These are phyloP conservation scores for Claviceps spartinae DNA, from an alignment of 2,329 filamentous ascomycete genomes.

Conservation along the genomic window DNA sequence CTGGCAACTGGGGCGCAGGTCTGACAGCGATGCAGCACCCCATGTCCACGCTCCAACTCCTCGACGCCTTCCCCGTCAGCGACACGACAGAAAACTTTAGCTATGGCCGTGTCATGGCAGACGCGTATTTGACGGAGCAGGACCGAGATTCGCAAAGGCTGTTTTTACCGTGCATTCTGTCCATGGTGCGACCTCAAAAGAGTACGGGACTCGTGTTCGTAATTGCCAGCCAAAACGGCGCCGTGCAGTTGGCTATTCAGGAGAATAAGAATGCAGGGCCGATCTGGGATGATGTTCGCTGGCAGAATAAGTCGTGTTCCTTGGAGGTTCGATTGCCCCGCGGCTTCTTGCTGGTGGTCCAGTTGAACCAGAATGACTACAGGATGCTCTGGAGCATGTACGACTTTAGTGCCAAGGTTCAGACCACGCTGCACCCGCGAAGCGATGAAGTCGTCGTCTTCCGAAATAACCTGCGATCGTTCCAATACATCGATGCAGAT, in stretches of 20 bases:
- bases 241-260: slow-evolving; percentile 63
- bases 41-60: slow-evolving; percentile 36
- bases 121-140: slow-evolving; percentile 60
- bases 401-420: slow-evolving; percentile 68
- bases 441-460: slow-evolving; percentile 59
- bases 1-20: slow-evolving; percentile 42
- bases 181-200: slow-evolving; percentile 55
- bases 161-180: slow-evolving; percentile 60
- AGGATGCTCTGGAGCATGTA: slow-evolving; percentile 69
- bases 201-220: slow-evolving; percentile 59
- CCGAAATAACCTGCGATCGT: slow-evolving; percentile 53
- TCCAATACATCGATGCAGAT: slow-evolving; percentile 69
- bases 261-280: slow-evolving; percentile 53
- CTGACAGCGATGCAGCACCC: slow-evolving; percentile 34
- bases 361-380: slow-evolving; percentile 65
- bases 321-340: slow-evolving; percentile 60
- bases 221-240: slow-evolving; percentile 66
- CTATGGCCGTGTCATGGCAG: slow-evolving; percentile 65
- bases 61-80: slow-evolving; percentile 61
- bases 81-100: slow-evolving; percentile 63
- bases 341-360: slow-evolving; percentile 59
- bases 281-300: slow-evolving; percentile 70
- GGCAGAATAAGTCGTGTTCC: slow-evolving; percentile 54
- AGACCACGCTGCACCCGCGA: slow-evolving; percentile 54
- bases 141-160: slow-evolving; percentile 55